Base-by-base conservation (phyloP, 148 eudicot genomes). In the Amaranthus cruentus region DNA sequence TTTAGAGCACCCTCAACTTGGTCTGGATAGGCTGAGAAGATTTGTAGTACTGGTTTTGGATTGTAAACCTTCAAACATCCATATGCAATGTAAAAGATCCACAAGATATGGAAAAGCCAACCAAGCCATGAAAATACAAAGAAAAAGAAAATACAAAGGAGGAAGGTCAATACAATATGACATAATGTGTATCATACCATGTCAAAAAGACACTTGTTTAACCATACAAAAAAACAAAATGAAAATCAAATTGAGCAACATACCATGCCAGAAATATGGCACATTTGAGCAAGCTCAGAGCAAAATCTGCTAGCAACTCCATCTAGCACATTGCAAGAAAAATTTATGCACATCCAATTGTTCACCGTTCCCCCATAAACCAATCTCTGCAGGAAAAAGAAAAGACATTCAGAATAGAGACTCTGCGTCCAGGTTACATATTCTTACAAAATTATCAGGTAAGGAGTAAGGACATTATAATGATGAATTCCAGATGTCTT, bases 201-300 rank as follows among this genome's bases (percentile, higher is more conserved):
- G 10, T 3, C 48, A 43, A 3, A 42, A 42, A 42, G 5, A 18
- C 18, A 18, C 18, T 18, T 18, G 18, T 18, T 18, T 18, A 18
- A 18, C 18, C 18, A 18, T 18, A 18, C 18, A 18, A 18, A 18
- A 18, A 18, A 18, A 48, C 15, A 1, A 18, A 15, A 66, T 47
- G 18, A 75, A 15, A 58, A 5, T 28, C 42, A 9, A 50, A 66
- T 54, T 18, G 38, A 74, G 63, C 64, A 68, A 49, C 85, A 48
- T 86, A 88, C 97, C 96, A 90, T 88, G 76, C 96, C 92, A 68
- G 91, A 88, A 47, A 75, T 77, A 10, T 74, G 80, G 78, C 96
- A 92, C 96, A 90, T 90, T 70, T 86, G 86, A 6, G 90, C 92
- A 77, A 90, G 91, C 81, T 85, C 96, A 42, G 72, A 55, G 80